Evolutionary conservation across 495 filamentous ascomycete species (phyloP), one percentile per base, ranked within the genome.

Genomic region (Hypomontagnella monticulosa): DNA sequence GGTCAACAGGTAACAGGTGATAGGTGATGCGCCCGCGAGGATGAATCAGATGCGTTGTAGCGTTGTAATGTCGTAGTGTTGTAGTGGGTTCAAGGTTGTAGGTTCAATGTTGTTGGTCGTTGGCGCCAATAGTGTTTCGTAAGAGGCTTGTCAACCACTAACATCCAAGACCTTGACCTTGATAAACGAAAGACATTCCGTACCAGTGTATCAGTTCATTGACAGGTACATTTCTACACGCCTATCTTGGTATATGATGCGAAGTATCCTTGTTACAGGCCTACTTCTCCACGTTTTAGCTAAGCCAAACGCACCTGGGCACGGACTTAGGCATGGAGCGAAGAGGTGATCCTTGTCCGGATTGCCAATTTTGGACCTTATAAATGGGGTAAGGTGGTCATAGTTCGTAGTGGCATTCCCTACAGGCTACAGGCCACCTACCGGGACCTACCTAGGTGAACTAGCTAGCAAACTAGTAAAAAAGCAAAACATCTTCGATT

Each of bases 11-110:
- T n/a, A n/a, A n/a, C n/a, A n/a, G n/a, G n/a, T n/a, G n/a, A n/a
- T n/a, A n/a, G 36, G 38, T 66, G 42, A 46, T 48, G 49, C 37
- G 63, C 61, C 27, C 8, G 20, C 32, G 46, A 53, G 27, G 36
- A 20, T 33, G 34, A 27, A 52, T 9, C 12, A 15, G 50, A 15
- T 40, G 36, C 32, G 32, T 37, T n/a, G 30, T 18, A 33, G 15
- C 23, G 6, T n/a, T n/a, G n/a, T n/a, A n/a, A n/a, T n/a, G n/a
- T n/a, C n/a, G n/a, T n/a, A n/a, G n/a, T n/a, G n/a, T n/a, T n/a
- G n/a, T n/a, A n/a, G n/a, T n/a, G n/a, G n/a, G n/a, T n/a, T n/a
- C n/a, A n/a, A n/a, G n/a, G n/a, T n/a, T n/a, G n/a, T n/a, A n/a
- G n/a, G n/a, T n/a, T n/a, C n/a, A n/a, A n/a, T n/a, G n/a, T n/a